Conservation (phyloP, 495 filamentous ascomycete species). For the Penicillium robsamsonii region DNA sequence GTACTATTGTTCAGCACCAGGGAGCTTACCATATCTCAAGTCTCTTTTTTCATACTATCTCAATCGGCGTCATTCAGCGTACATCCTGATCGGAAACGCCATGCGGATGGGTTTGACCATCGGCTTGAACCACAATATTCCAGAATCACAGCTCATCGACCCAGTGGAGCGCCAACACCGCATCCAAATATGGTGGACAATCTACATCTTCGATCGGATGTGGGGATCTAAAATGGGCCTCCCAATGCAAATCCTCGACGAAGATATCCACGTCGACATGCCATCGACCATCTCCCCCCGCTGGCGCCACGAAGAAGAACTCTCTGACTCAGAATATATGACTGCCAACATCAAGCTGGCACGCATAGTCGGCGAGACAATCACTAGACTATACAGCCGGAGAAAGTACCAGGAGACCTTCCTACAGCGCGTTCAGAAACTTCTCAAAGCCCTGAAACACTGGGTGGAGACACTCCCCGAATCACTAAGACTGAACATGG, state of each 20-base stretch:
- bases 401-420: conserved; percentile 46
- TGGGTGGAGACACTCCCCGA: conserved; percentile 47
- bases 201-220: conserved; percentile 50
- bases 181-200: conserved; percentile 47
- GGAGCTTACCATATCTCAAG: conserved; percentile 16
- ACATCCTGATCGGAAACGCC: conserved; percentile 41
- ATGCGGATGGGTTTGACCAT: conserved; percentile 45
- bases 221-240: conserved; percentile 49
- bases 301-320: conserved; percentile 42
- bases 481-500: conserved; percentile 39
- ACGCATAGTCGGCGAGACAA: conserved; percentile 43
- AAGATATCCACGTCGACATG: conserved; percentile 49
- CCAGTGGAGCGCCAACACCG: conserved; percentile 45
- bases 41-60: conserved; percentile 47
- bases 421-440: conserved; percentile 42
- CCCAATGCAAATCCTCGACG: conserved; percentile 45
- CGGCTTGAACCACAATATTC: conserved; percentile 47
- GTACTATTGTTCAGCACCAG: neutral
- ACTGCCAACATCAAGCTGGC: conserved; percentile 45
- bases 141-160: conserved; percentile 47
- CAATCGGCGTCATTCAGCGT: conserved; percentile 46
- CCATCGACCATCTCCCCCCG: conserved; percentile 34
- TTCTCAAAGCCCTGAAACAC: conserved; percentile 44
- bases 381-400: conserved; percentile 42
- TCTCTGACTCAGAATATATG: conserved; percentile 41